Base-by-base conservation (phyloP, 2,329 filamentous ascomycete genomes). In the Aureobasidium sp. region DNA sequence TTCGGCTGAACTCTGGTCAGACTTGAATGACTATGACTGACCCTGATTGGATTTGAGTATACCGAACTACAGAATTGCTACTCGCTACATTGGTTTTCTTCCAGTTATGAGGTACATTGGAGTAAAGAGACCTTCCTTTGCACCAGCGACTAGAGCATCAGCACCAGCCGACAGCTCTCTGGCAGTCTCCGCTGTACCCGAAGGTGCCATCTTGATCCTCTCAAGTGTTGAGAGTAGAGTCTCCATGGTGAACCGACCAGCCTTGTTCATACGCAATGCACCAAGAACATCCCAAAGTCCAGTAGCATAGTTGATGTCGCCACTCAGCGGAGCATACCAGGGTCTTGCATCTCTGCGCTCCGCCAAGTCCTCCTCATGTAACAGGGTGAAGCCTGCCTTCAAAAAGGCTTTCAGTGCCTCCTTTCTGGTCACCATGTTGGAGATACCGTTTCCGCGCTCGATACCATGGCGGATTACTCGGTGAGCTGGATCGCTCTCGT, bases 31-130 rank as follows among this genome's bases (percentile, higher is more conserved):
- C 31, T 8, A 31, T 34, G 31, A 34, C 8, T 34, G 31, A 34
- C 9, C 31, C 31, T 34, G 12, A 12, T 9, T 12, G 11, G 9
- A 34, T 34, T 39, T 14, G 36, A 39, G 15, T 39, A 15, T 22
- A 44, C 9, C 41, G 12, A 45, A 22, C 22, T 25, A 25, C 22
- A 25, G 42, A 20, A 29, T 17, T 14, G 14, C 22, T 25, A 9
- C 25, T 9, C 48, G 22, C 29, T 20, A 20, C 60, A 64, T 63
- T 36, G 93, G 91, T 82, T 97, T 97, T 77, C 89, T 86, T 64
- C 86, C 93, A 63, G 97, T 85, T 90, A 97, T 97, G 72, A 97
- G 80, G 78, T 96, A 97, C 93, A 97, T 97, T 61, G 93, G 93
- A 1, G 93, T 97, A 78, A 97, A 97, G n/a, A 97, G 83, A 75